Evolutionary conservation across 2,329 filamentous ascomycete genomes (phyloP), one percentile per base, ranked within the genome.

Genomic region (Penicillium paneum): DNA sequence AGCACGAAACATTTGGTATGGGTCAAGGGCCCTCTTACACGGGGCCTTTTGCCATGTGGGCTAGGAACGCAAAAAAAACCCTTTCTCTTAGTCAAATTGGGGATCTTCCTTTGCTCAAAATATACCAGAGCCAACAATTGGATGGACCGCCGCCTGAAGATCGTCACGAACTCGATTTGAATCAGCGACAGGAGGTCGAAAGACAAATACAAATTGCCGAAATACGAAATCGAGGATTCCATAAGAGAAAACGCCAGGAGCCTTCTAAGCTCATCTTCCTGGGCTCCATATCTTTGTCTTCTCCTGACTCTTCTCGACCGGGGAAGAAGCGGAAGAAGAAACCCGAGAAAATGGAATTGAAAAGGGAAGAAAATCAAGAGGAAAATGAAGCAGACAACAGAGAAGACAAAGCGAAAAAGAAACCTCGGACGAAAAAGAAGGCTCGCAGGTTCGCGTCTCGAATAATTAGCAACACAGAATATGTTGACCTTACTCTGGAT

Each of bases 11-110:
- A 10, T 76, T 65, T 57, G 76, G 76, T 3, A 66, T 71, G 8
- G 73, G 71, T 0, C 63, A 78, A 67, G 76, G 75, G 7, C 70
- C 71, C 17, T 54, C 60, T 13, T 78, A 78, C 48, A 54, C 63
- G 31, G 75, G 75, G 0, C 75, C 76, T 31, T 76, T 67, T 65
- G 74, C 73, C 13, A 58, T 62, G 12, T 76, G 73, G 73, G 74
- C 74, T 48, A 70, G 74, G 5, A 60, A 67, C 28, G 11, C 50
- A 12, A 29, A 31, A 1, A 34, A 60, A 15, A 53, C 59, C 8
- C 65, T 64, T 3, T 52, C 67, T 7, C 24, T 6, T 3, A 59
- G 67, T 24, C 38, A 59, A 15, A 35, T 74, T 4, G 31, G 62
- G 15, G 34, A 49, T 7, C 65, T 66, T 3, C 62, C 63, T 8